These are phyloP conservation scores for Sphagnum contortum DNA, from an alignment of 225 moss, liverwort and hornwort genomes.

Conservation along the genomic window DNA sequence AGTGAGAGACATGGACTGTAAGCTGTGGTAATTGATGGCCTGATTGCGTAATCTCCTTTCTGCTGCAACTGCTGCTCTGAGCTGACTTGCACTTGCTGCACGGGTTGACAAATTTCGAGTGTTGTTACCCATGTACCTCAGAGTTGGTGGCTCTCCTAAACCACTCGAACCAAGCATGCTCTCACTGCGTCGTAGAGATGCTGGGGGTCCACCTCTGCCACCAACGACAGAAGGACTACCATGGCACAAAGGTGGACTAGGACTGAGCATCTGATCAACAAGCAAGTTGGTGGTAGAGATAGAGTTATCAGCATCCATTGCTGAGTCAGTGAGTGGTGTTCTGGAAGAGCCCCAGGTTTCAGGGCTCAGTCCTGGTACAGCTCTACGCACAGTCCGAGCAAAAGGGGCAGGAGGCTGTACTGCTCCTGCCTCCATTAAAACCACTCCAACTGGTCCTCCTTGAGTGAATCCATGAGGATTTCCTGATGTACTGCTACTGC, in stretches of 20 bases:
- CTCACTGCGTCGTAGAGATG: constrained; percentile 50
- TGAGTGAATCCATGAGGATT: constrained; percentile 39
- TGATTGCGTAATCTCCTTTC: constrained; percentile 53
- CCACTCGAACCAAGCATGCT: constrained; percentile 25
- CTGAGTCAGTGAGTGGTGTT: constrained; percentile 27
- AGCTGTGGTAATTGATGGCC: constrained; percentile 25
- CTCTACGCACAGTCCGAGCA: constrained; percentile 56
- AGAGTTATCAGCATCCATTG: constrained; percentile 48
- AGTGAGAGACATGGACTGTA: constrained; percentile 30
- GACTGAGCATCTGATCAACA: constrained; percentile 41
- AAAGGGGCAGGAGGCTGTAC: constrained; percentile 39
- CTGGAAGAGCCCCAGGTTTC: constrained; percentile 46
- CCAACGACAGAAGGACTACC: constrained; percentile 29
- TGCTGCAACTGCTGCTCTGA: constrained; percentile 22
- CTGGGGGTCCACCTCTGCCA: constrained; percentile 40
- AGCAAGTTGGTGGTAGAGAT: constrained; percentile 43
- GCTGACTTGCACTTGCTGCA: constrained; percentile 24
- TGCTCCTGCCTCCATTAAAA: constrained; percentile 21
- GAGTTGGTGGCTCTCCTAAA: constrained; percentile 45
- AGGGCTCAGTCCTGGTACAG: constrained; percentile 41
- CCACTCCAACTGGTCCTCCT: constrained; percentile 19
- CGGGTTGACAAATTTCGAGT: constrained; percentile 28
- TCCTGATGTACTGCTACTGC: constrained; percentile 25
- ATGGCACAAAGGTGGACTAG: constrained; percentile 31
- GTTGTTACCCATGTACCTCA: constrained; percentile 42